Evolutionary conservation across 2,329 filamentous ascomycete genomes (phyloP), one percentile per base, ranked within the genome.

Genomic region (Trichoderma oligosporum): DNA sequence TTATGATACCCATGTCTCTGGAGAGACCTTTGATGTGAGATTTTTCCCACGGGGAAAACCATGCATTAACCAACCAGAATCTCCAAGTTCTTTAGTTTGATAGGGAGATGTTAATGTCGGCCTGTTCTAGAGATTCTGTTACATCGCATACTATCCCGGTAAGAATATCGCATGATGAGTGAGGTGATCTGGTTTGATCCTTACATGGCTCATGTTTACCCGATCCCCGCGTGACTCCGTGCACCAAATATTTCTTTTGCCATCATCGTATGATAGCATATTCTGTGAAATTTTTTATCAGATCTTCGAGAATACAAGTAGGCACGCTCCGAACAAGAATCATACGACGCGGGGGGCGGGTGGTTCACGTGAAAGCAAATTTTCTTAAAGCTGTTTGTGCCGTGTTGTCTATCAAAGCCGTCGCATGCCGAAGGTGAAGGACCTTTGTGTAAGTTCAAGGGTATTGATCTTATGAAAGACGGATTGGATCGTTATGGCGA

Each of bases 21-120:
- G 35, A 29, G 45, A 53, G n/a, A 31, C 18, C 29, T 33, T 45
- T 18, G 27, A 6, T 18, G 12, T 22, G 14, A 25, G 27, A 36
- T 14, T n/a, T 44, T 35, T 55, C 52, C 52, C 39, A 45, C 41
- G 41, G 52, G 52, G 41, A 41, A 29, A 45, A 39, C 52, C 39
- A n/a, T n/a, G 31, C 52, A 45, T 46, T 46, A 11, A 27, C 27
- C 16, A 22, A 36, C 41, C 11, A 18, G 8, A 27, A 6, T 16
- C 39, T 27, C 24, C 22, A 29, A 25, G 24, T 7, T 25, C 7
- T 27, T n/a, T 16, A 12, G 9, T 4, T 18, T 16, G 22, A 20
- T 4, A 24, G 27, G 11, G 25, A 33, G n/a, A 45, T 36, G 20
- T 44, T 33, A 27, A 31, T 9, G 41, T 22, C 41, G 41, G 51